Evolutionary conservation across 108 stramenopile species (phyloP), one percentile per base, ranked within the genome.

Genomic region (Asterionellopsis glacialis): DNA sequence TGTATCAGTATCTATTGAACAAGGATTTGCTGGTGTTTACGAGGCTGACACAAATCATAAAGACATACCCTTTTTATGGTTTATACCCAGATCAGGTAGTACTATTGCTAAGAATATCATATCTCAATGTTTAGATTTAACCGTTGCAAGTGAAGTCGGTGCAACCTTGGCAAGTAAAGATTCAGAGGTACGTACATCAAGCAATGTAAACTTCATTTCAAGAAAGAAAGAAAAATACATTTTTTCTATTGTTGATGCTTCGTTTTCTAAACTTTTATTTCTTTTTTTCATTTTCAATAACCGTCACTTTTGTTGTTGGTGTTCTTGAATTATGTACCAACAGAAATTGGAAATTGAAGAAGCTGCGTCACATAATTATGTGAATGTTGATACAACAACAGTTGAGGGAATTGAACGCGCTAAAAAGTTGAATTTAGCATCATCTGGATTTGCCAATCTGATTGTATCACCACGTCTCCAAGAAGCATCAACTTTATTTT

Each of bases 321-420:
- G 65, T 45, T 6, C 10, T 1, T 26, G 57, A 19, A 12, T 53
- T 22, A 21, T 57, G 42, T 45, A 43, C 12, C 59, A 41, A 25
- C 51, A 52, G n/a, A 51, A 69, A 25, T 41, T 69, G 7, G 63
- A 59, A 53, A 55, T 74, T 50, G 11, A 69, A 50, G 38, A 27
- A 64, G 25, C 19, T 12, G 18, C 18, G 12, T 16, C 44, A 55
- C 47, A 65, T 53, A 62, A 44, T 26, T 45, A 57, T 69, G 13
- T 77, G 9, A 77, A 77, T 51, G 76, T 77, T 2, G 76, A 77
- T 38, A 77, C 64, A 13, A 77, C 68, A 28, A 65, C 76, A 13
- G 25, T 60, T 22, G 55, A 64, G 26, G 76, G 76, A 38, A 69
- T 77, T 42, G 26, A 64, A 0, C 47, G 55, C 13, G 76, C 76